A percentile compares a stretch with the other conserved stretches of the same genome.
phyloP scores from a whole-genome alignment of 768 basidiomycete species.

The Dacryopinax spathularia region DNA sequence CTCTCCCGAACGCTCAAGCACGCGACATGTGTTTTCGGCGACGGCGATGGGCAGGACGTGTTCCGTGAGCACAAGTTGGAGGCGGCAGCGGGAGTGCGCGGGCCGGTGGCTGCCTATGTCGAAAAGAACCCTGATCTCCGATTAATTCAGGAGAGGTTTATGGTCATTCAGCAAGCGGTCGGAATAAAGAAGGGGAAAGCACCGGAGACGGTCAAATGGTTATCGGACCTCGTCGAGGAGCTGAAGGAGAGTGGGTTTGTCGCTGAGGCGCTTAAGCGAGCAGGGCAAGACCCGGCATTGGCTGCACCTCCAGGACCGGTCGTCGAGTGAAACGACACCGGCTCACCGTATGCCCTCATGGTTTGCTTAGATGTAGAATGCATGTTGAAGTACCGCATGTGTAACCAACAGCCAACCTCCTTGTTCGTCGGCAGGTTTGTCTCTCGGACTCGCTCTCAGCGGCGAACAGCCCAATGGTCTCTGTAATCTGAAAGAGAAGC shows the following conservation, averaged over 20 bases:
- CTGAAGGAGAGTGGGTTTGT: neutral
- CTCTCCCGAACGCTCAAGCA: neutral
- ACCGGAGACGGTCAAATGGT: neutral
- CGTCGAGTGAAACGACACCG: too few species aligned
- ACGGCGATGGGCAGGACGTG: neutral
- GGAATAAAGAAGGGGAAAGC: neutral
- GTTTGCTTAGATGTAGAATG: neutral
- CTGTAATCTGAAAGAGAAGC: too few species aligned
- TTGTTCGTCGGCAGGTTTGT: too few species aligned
- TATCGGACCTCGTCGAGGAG: neutral
- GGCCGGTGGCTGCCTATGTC: neutral
- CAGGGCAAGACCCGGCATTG: neutral
- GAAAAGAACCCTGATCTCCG: neutral
- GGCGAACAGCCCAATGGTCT: too few species aligned
- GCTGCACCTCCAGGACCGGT: neutral
- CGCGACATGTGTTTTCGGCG: neutral
- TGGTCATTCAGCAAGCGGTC: conserved; percentile 1
- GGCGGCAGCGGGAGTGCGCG: neutral
- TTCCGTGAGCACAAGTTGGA: neutral
- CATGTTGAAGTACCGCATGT: too few species aligned
- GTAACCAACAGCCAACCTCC: too few species aligned
- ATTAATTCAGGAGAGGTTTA: neutral
- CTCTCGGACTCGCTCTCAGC: too few species aligned
- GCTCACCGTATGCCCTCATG: neutral
- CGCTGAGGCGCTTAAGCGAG: neutral